Base-by-base conservation (phyloP, 345 rosid species). In the Dipteronia dyeriana region DNA sequence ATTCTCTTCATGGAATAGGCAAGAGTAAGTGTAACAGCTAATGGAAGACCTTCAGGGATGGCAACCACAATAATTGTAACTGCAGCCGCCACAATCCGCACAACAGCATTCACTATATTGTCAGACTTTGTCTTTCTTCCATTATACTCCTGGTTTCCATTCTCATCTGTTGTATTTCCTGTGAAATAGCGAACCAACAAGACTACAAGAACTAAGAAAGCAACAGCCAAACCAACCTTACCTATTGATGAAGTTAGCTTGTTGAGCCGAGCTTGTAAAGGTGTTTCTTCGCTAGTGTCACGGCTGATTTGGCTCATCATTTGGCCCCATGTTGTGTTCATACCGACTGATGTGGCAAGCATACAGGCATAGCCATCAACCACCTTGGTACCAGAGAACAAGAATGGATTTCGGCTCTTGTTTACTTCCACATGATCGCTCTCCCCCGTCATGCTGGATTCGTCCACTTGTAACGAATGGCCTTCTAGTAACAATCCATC, bases 61-160 rank as follows among this genome's bases (percentile, higher is more conserved):
- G 94, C 97, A 43, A 91, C 98, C n/a, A 94, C 97, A 0, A 90
- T 87, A n/a, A 92, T 94, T 0, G 97, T 92, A 13, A 92, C 92
- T 3, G 95, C 92, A 19, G 89, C 87, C 0, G 98, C 91, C 1
- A 94, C 87, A 62, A 94, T 90, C 9, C 80, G 79, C 43, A 94
- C 89, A 0, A 94, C 90, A 0, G 90, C 84, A n/a, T 90, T 82
- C 39, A 90, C 64, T 16, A 88, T 82, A 12, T 91, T 90, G 47
- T 82, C 87, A 14, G 77, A 19, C 56, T 81, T 88, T 0, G 97
- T 90, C 23, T 71, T 76, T 65, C 91, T 80, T 10, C 89, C 79
- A 4, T 74, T 79, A 69, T 74, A 92, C 57, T 86, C 91, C 7
- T 47, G 76, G 4, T 84, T 81, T 23, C 95, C 91, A 13, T 66